Evolutionary conservation across 495 filamentous ascomycete genomes (phyloP).

Genomic region (Staphylotrichum tortipilum): DNA sequence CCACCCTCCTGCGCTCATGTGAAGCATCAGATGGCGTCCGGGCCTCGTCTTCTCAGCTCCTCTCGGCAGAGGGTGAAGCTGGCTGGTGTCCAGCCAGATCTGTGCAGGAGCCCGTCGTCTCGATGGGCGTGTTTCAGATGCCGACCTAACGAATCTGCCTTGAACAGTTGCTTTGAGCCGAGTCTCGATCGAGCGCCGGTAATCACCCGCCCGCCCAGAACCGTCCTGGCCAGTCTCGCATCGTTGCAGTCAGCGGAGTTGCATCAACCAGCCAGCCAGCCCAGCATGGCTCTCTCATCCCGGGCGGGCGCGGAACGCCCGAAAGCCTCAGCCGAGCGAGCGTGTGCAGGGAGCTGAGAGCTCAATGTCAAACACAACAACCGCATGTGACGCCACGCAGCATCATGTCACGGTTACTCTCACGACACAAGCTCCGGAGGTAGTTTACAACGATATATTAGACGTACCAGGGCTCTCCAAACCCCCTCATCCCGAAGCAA

Average conservation of each 20-base stretch:
- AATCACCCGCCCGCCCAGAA: neutral
- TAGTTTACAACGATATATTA: too few relatives aligned
- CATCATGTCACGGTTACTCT: neutral
- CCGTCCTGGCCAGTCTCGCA: neutral
- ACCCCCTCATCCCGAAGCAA: too few relatives aligned
- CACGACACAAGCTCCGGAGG: too few relatives aligned
- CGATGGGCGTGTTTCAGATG: slow-evolving; percentile 1
- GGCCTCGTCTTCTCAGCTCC: too few relatives aligned
- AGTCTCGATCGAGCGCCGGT: neutral
- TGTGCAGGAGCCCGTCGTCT: too few relatives aligned
- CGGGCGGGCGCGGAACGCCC: neutral
- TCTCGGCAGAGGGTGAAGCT: too few relatives aligned
- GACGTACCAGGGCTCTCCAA: too few relatives aligned
- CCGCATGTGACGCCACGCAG: neutral
- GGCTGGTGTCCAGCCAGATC: too few relatives aligned
- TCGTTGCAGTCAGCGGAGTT: too few relatives aligned
- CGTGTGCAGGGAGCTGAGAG: too few relatives aligned
- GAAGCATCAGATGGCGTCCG: too few relatives aligned
- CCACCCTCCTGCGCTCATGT: too few relatives aligned
- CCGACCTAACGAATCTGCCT: neutral
- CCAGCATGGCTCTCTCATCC: neutral
- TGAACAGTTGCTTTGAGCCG: neutral
- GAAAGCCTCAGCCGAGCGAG: neutral
- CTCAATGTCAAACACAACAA: neutral
- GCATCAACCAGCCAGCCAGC: neutral